Percentiles rank a stretch among this genome's conserved stretches.
phyloP scores from a whole-genome alignment of 805 yeast genomes.

The Metschnikowia aberdeeniae region DNA sequence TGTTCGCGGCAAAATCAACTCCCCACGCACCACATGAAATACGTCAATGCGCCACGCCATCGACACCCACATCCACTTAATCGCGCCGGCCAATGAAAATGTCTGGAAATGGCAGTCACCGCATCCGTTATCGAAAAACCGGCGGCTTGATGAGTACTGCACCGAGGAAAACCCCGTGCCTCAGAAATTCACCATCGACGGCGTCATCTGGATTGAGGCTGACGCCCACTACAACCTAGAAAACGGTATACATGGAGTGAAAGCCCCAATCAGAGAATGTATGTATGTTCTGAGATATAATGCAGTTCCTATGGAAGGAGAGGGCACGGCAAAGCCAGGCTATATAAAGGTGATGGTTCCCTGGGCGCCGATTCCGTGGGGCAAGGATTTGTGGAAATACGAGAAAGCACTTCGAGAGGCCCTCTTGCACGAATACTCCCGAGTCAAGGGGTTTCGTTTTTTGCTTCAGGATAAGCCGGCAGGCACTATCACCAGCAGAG shows the following conservation, averaged over 20 bases:
- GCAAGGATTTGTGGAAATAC: constrained; percentile 19
- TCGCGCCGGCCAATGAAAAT: constrained; percentile 19
- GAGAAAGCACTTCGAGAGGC: constrained; percentile 14
- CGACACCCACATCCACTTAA: constrained; percentile 39
- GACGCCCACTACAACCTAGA: constrained; percentile 22
- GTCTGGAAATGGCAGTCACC: constrained; percentile 30
- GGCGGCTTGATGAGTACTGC: constrained; percentile 25
- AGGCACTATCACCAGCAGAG: constrained; percentile 26
- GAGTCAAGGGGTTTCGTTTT: constrained; percentile 40
- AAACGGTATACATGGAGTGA: constrained; percentile 17
- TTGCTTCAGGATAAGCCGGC: constrained; percentile 41
- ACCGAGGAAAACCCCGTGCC: constrained; percentile 5
- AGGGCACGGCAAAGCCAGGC: constrained; percentile 10
- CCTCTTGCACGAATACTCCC: constrained; percentile 7
- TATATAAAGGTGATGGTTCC: constrained; percentile 33
- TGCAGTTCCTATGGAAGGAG: constrained; percentile 9
- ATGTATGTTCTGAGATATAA: constrained; percentile 18
- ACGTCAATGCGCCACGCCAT: constrained; percentile 9
- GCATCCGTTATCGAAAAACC: constrained; percentile 21
- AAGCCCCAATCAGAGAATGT: constrained; percentile 23
- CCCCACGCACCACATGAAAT: no score
- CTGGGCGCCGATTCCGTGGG: constrained; percentile 43
- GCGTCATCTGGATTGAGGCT: constrained; percentile 32
- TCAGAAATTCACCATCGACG: constrained; percentile 16
- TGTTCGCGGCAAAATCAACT: no score